These are phyloP conservation scores for Tuber indicum DNA, from an alignment of 495 filamentous ascomycete species.

Conservation along the genomic window DNA sequence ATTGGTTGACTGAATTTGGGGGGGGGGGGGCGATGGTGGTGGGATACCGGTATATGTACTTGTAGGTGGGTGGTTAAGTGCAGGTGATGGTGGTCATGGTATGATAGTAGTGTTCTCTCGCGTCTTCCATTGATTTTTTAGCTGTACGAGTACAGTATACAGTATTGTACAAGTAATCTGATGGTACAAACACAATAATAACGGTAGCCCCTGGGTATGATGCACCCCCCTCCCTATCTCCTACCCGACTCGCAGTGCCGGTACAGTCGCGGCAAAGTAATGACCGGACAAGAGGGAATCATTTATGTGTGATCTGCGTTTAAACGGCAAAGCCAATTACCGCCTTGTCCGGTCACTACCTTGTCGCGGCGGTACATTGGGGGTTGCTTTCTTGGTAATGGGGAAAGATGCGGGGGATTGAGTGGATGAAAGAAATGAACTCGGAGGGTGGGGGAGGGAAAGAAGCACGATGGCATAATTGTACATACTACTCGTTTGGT, in stretches of 20 bases:
- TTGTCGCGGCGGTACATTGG: background rate
- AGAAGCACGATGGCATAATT: background rate
- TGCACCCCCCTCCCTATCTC: background rate
- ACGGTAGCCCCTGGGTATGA: background rate
- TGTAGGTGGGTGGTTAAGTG: constrained; percentile 10
- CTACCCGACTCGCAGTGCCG: background rate
- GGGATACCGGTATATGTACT: constrained; percentile 17
- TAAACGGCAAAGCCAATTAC: background rate
- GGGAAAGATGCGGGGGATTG: background rate
- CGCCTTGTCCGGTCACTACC: background rate
- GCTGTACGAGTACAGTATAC: background rate
- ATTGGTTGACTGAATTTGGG: constrained; percentile 9
- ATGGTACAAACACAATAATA: background rate
- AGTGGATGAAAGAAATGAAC: background rate
- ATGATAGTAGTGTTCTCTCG: background rate
- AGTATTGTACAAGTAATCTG: too few relatives aligned
- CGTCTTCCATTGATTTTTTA: background rate
- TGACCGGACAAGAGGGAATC: background rate
- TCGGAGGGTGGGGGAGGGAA: background rate
- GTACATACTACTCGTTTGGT: background rate
- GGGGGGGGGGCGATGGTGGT: constrained; percentile 16
- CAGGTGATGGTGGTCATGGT: background rate
- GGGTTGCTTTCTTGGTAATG: background rate
- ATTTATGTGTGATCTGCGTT: background rate
- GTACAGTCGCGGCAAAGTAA: background rate